Conservation (phyloP, 2,329 filamentous ascomycete genomes). For the Alternaria dauci region DNA sequence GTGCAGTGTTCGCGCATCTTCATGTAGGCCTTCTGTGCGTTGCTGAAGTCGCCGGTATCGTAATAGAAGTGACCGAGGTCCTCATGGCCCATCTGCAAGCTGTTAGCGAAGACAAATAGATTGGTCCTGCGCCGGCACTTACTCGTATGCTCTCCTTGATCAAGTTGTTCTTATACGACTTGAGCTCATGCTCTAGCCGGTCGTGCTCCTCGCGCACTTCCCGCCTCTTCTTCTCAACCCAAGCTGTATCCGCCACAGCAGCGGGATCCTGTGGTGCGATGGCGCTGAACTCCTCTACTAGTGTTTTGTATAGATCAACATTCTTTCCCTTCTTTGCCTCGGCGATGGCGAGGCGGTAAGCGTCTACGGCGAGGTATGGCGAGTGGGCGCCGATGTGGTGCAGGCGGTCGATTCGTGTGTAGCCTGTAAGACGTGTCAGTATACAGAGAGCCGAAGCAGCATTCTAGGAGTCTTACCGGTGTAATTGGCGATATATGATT, state of each 20-base stretch:
- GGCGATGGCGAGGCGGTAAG: conserved; percentile 76
- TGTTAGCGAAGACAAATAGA: background rate
- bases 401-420: conserved; percentile 82
- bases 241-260: conserved; percentile 72
- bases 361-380: conserved; percentile 77
- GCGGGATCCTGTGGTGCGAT: conserved; percentile 74
- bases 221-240: conserved; percentile 74
- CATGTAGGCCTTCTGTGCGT: conserved; percentile 78
- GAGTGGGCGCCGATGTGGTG: conserved; percentile 82
- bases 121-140: conserved; percentile 30
- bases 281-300: conserved; percentile 70
- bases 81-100: conserved; percentile 86
- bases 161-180: conserved; percentile 94
- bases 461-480: conserved; percentile 64
- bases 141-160: conserved; percentile 97
- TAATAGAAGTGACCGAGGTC: conserved; percentile 88
- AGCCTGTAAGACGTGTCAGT: conserved; percentile 61
- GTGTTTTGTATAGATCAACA: conserved; percentile 73
- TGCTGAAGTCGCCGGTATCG: conserved; percentile 74
- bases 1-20: conserved; percentile 93
- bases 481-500: conserved; percentile 91
- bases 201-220: conserved; percentile 74
- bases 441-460: background rate
- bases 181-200: conserved; percentile 83
- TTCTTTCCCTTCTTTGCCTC: conserved; percentile 82